Percentiles rank a stretch among this genome's conserved stretches.
Evolutionary conservation across 352 stramenopile species (phyloP).

Genomic region (Phytopythium chamaehyphon): DNA sequence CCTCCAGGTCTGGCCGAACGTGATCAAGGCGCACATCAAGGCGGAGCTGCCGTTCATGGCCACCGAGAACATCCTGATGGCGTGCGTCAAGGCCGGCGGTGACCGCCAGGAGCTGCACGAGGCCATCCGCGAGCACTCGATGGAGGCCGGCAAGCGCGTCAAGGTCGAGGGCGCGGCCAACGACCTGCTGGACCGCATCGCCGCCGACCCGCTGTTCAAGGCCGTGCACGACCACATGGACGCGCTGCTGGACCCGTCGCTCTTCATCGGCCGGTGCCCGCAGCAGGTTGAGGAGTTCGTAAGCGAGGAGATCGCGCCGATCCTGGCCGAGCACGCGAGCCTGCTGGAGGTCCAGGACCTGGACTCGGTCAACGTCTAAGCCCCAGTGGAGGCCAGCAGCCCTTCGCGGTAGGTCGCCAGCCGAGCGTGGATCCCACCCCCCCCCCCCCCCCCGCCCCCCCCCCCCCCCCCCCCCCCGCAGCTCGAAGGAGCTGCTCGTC

Average conservation of each 20-base stretch:
- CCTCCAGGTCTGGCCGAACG: constrained; percentile 94
- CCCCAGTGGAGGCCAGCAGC: neutral
- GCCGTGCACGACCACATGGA: constrained; percentile 95
- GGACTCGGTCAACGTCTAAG: constrained; percentile 96
- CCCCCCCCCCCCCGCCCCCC: no score
- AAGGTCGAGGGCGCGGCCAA: constrained; percentile 98
- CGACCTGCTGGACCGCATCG: constrained; percentile 97
- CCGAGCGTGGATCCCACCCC: no score
- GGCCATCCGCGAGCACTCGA: constrained; percentile 98
- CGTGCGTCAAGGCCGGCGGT: constrained; percentile 97
- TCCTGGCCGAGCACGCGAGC: constrained; percentile 88
- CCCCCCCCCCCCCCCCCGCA: no score
- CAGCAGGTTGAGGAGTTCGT: constrained; percentile 97
- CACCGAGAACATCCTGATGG: constrained; percentile 99
- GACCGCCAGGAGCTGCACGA: constrained; percentile 98
- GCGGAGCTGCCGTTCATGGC: constrained; percentile 99
- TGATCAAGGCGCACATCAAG: constrained; percentile 97
- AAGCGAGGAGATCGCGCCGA: constrained; percentile 90
- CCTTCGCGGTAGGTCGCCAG: no score
- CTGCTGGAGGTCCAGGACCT: constrained; percentile 91
- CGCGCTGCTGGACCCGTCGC: constrained; percentile 93
- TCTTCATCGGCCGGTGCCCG: constrained; percentile 97
- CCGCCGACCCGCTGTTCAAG: constrained; percentile 91
- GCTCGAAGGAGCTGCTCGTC: no score
- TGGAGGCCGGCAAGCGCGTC: constrained; percentile 96